Evolutionary conservation across 2,329 filamentous ascomycete species (phyloP).

Genomic region (Monosporascus sp.): DNA sequence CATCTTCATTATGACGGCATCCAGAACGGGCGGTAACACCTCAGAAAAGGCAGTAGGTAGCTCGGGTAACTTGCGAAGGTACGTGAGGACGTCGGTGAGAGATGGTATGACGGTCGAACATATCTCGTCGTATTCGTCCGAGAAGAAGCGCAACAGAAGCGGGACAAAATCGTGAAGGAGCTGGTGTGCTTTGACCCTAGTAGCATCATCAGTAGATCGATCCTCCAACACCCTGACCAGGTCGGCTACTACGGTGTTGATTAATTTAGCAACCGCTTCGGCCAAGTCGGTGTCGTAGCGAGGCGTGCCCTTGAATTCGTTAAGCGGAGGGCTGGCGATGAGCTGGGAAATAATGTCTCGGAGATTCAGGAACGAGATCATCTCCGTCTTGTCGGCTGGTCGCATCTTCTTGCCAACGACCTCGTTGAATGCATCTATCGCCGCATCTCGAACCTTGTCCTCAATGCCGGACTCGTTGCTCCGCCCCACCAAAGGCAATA

Average conservation of each 20-base stretch:
- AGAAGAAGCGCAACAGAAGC: constrained; percentile 86
- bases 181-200: constrained; percentile 70
- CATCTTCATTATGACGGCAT: constrained; percentile 93
- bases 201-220: constrained; percentile 51
- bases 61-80: constrained; percentile 73
- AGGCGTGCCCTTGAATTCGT: constrained; percentile 71
- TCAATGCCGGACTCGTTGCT: constrained; percentile 54
- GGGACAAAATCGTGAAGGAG: constrained; percentile 80
- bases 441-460: constrained; percentile 81
- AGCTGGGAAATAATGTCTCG: constrained; percentile 81
- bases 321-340: constrained; percentile 73
- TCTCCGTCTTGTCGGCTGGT: constrained; percentile 82
- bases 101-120: constrained; percentile 94
- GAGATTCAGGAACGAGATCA: constrained; percentile 87
- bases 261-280: constrained; percentile 89
- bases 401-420: constrained; percentile 99
- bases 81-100: constrained; percentile 85
- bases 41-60: constrained; percentile 70
- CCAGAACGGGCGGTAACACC: constrained; percentile 81
- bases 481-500: constrained; percentile 84
- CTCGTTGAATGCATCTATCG: constrained; percentile 91
- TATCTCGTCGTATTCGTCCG: constrained; percentile 96
- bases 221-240: constrained; percentile 82
- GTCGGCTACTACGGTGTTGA: constrained; percentile 84
- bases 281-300: constrained; percentile 94